Evolutionary conservation across 2,329 filamentous ascomycete species (phyloP), one percentile per base, ranked within the genome.

Genomic region (Neopestalotiopsis sp.): DNA sequence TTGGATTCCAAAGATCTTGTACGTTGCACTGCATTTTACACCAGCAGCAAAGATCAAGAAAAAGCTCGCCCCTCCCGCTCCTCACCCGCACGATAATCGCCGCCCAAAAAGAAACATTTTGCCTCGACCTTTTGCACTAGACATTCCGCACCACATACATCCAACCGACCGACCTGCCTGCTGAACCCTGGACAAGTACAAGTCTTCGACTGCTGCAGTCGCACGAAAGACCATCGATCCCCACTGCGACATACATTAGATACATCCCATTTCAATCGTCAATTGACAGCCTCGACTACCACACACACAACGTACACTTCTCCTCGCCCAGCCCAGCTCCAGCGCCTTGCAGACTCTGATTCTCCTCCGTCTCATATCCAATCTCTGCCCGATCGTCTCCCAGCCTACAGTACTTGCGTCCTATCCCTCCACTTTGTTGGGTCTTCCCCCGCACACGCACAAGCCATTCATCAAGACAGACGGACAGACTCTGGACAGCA

Each of bases 201-300:
- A 53, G 20, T 53, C 45, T 38, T 38, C 10, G 34, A 38, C 34
- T 38, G 10, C 10, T 38, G 32, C 30, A 9, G 24, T 61, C 57
- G 32, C 57, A 30, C 28, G 57, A 30, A 61, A 61, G 38, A 32
- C 40, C 61, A 63, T 28, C 24, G 24, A 28, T 63, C 61, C 61
- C 61, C 61, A 63, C 61, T 63, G 61, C 61, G 61, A 65, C 62
- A 32, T 20, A 65, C 40, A 32, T 28, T 65, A 38, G 6, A 38
- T 38, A 38, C 34, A 38, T 38, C 34, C 34, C 34, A 38, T 30
- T 28, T 10, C 57, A 17, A 28, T 34, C n/a, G 38, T 40, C 61
- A n/a, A 38, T 63, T 42, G 32, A 40, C 61, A 34, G 32, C 61
- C 61, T 61, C 57, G 57, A 61, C 20, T 63, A 20, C 61, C 32